Evolutionary conservation across 1,139 yeast genomes (phyloP).

Genomic region (Candida anutae): DNA sequence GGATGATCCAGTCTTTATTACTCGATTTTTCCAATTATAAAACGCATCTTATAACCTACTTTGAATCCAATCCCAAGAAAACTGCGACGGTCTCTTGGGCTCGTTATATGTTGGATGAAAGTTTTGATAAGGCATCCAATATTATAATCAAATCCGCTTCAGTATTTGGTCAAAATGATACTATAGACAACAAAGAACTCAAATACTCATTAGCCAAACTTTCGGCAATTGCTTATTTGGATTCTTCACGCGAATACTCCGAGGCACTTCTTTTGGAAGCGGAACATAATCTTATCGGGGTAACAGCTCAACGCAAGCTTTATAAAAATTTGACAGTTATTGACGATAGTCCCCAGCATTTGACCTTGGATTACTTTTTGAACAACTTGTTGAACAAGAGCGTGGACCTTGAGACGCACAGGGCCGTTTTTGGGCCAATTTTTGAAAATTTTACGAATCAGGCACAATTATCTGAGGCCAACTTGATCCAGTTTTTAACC

Average conservation of each 20-base stretch:
- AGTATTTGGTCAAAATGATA: conserved; percentile 23
- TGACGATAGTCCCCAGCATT: conserved; percentile 13
- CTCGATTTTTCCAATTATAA: conserved; percentile 51
- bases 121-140: conserved; percentile 44
- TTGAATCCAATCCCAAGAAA: conserved; percentile 36
- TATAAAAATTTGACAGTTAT: conserved; percentile 22
- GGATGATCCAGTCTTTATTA: conserved; percentile 48
- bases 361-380: conserved; percentile 12
- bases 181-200: conserved; percentile 42
- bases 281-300: conserved; percentile 39
- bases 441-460: conserved; percentile 28
- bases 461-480: conserved; percentile 34
- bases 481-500: conserved; percentile 53
- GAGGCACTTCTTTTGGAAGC: conserved; percentile 29
- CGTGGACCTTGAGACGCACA: conserved; percentile 8
- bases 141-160: conserved; percentile 36
- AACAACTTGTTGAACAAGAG: conserved; percentile 17
- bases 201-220: conserved; percentile 70
- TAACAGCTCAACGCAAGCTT: conserved; percentile 42
- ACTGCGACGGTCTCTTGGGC: conserved; percentile 71
- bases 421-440: conserved; percentile 20
- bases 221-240: conserved; percentile 26
- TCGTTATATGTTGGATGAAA: conserved; percentile 45
- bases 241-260: conserved; percentile 5
- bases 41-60: conserved; percentile 43